These are phyloP conservation scores for Hypoxylon sp. DNA, from an alignment of 2,329 filamentous ascomycete species.

Conservation along the genomic window DNA sequence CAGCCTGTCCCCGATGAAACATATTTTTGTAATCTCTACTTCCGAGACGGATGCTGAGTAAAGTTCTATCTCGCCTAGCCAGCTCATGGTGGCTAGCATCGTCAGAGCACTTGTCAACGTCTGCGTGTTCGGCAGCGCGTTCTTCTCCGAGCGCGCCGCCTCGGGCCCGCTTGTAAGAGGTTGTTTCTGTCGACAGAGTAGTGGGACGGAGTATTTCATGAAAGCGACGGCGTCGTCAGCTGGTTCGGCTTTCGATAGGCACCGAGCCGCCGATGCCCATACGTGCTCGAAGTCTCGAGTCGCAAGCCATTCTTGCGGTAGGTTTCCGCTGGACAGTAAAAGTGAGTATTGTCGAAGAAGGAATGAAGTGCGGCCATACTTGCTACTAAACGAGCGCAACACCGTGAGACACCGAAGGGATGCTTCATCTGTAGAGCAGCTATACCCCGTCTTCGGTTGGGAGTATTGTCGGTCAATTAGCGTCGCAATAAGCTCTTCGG, in stretches of 20 bases:
- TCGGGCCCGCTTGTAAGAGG: constrained; percentile 20
- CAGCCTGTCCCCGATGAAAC: constrained; percentile 43
- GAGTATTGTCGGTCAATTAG: constrained; percentile 53
- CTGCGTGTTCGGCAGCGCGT: constrained; percentile 48
- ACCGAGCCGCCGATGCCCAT: constrained; percentile 56
- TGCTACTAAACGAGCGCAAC: constrained; percentile 52
- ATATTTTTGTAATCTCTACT: constrained; percentile 37
- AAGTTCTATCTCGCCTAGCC: constrained; percentile 45
- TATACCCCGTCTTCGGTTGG: constrained; percentile 51
- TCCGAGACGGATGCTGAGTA: constrained; percentile 25
- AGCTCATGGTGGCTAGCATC: constrained; percentile 53
- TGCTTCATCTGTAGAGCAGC: constrained; percentile 46
- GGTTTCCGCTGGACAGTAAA: constrained; percentile 51
- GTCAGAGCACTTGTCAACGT: constrained; percentile 58
- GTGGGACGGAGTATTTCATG: constrained; percentile 50
- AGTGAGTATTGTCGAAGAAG: constrained; percentile 54
- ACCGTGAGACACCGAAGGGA: constrained; percentile 50
- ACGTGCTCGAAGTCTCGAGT: constrained; percentile 55
- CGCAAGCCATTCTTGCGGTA: constrained; percentile 60
- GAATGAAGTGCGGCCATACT: constrained; percentile 50
- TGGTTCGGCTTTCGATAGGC: constrained; percentile 49
- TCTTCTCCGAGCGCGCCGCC: constrained; percentile 33
- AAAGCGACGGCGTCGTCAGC: constrained; percentile 55
- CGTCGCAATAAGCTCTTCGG: constrained; percentile 55
- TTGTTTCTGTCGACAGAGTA: constrained; percentile 47